Evolutionary conservation across 2,329 filamentous ascomycete species (phyloP), one percentile per base, ranked within the genome.

Genomic region (Fusarium falciforme): DNA sequence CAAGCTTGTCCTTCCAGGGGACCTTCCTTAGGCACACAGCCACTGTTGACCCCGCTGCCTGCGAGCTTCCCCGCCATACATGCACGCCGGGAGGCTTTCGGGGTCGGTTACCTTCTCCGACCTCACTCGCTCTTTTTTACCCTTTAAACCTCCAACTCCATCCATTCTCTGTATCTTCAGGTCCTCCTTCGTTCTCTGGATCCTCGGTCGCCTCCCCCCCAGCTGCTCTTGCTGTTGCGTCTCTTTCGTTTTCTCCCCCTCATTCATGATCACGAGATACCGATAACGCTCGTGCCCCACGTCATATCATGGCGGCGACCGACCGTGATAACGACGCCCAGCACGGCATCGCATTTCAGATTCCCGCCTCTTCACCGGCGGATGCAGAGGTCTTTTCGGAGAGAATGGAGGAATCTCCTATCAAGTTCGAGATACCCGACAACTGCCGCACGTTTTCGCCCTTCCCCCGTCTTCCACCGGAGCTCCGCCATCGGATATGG

Each of bases 401-500:
- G 3, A 22, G 58, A 2, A 63, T 42, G 2, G 61, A 61, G 52
- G 63, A 61, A 4, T 17, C 40, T 10, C 63, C 68, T 12, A 55
- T 83, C 64, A 82, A 77, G 36, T 84, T 83, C 58, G 42, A 79
- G 6, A 73, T 83, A 33, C 82, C 81, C 7, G 61, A 76, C 22
- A 66, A 76, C 31, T 83, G 73, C 27, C 80, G 80, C 38, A 74
- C 61, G 29, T 84, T 84, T 64, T 57, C 71, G 4, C 77, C 74
- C 5, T 84, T 84, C 63, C 35, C 72, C 16, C 76, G 70, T n/a
- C 69, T 84, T n/a, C 82, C 82, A 1, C 66, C 78, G 4, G 82
- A 84, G 63, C 76, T 84, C 10, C 82, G 82, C 33, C 75, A 79
- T 31, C 77, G 80, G 40, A 82, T 84, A 62, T 84, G 82, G 82